Evolutionary conservation across 2,329 filamentous ascomycete genomes (phyloP).

Genomic region (Fusarium sp.): DNA sequence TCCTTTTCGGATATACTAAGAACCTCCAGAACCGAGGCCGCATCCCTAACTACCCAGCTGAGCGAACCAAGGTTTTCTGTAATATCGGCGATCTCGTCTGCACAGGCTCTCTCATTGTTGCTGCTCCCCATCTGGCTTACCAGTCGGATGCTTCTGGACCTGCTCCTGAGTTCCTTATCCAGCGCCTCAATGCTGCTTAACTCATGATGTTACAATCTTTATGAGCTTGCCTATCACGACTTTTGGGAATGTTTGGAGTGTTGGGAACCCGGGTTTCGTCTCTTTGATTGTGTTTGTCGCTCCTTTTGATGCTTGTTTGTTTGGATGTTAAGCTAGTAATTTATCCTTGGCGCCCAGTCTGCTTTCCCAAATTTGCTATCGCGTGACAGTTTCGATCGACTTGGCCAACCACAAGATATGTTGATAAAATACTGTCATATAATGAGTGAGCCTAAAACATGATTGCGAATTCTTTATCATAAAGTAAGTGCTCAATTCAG

Average conservation of each 20-base stretch:
- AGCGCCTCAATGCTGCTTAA: constrained; percentile 17
- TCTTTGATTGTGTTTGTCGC: background rate
- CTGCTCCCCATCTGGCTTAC: constrained; percentile 28
- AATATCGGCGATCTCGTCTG: constrained; percentile 52
- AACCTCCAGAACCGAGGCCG: constrained; percentile 54
- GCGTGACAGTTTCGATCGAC: background rate
- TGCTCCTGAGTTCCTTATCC: constrained; percentile 27
- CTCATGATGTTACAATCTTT: background rate
- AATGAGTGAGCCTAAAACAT: background rate
- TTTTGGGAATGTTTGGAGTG: background rate
- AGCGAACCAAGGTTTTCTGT: constrained; percentile 53
- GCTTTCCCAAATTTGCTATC: background rate
- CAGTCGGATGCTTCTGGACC: constrained; percentile 25
- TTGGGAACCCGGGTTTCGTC: background rate
- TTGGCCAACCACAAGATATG: background rate
- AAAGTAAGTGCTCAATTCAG: background rate
- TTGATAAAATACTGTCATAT: background rate
- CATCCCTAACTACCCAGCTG: constrained; percentile 53
- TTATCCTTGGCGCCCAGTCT: background rate
- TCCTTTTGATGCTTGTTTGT: background rate
- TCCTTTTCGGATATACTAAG: constrained; percentile 57
- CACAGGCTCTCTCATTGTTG: constrained; percentile 49
- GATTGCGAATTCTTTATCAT: background rate
- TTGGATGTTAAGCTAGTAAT: background rate
- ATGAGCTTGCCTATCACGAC: background rate